A percentile compares a stretch with the other conserved stretches of the same genome.
Conservation (phyloP, 306 rosid genomes). For the Astragalus glycyphyllos region DNA sequence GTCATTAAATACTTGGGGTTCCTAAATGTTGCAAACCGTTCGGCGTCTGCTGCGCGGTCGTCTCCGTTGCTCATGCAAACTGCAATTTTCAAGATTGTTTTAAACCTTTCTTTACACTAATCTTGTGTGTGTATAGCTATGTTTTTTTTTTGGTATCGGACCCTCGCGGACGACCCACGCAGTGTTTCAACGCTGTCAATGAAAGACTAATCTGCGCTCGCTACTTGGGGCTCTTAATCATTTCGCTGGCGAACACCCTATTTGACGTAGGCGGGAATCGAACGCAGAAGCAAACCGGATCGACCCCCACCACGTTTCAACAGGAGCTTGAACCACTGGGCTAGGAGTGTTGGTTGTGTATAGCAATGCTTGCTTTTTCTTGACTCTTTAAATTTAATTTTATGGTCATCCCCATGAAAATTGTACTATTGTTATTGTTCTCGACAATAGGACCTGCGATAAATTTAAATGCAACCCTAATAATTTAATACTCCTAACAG, state of each 20-base stretch:
- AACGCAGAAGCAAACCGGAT: too few species aligned
- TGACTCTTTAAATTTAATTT: constrained; percentile 41
- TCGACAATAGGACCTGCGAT: constrained; percentile 45
- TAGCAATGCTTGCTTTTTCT: constrained; percentile 48
- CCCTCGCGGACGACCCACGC: too few species aligned
- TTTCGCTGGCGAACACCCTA: too few species aligned
- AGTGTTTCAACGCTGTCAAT: too few species aligned
- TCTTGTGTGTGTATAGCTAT: constrained; percentile 33
- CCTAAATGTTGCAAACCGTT: constrained; percentile 56
- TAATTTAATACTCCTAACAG: not conserved
- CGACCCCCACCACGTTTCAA: too few species aligned
- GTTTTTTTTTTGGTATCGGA: too few species aligned
- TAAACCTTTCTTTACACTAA: constrained; percentile 29
- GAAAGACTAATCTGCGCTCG: too few species aligned
- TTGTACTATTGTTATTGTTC: constrained; percentile 28
- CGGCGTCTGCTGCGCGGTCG: constrained; percentile 75
- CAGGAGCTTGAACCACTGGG: too few species aligned
- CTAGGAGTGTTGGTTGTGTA: too few species aligned
- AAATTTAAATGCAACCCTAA: constrained; percentile 31
- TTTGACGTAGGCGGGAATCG: too few species aligned
- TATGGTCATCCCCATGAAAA: constrained; percentile 46
- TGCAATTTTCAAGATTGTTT: constrained; percentile 62
- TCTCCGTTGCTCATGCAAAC: constrained; percentile 62
- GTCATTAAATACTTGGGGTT: constrained; percentile 42
- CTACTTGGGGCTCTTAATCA: too few species aligned